Evolutionary conservation across 305 asterid species (phyloP), one percentile per base, ranked within the genome.

Genomic region (Fraxinus xanthoxyloides): DNA sequence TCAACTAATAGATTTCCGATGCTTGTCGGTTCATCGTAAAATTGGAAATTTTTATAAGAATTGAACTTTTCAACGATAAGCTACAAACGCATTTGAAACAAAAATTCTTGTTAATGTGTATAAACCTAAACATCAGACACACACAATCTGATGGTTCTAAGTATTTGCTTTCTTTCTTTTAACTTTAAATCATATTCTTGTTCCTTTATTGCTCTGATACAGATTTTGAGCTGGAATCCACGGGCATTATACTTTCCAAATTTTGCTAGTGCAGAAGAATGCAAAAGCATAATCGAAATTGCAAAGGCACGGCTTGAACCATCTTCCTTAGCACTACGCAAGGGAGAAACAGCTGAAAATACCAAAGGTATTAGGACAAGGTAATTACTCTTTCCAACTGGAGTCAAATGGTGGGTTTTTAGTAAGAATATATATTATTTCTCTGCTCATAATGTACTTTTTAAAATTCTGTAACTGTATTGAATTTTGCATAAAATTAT

Each of bases 201-300:
- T 79, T 76, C 59, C 67, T 19, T 63, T 59, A 65, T 73, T 59
- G 81, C 56, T 73, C 54, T 9, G 83, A 2, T 81, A 82, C 85
- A 96, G 98, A 89, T 92, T 70, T 87, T 96, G 87, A 96, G 99
- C 92, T 90, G 97, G 99, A 88, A 77, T 48, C 99, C 99, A 12
- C 90, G 98, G 43, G 90, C 97, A 38, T 59, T 93, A 21, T 91
- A 91, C 92, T 95, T 94, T 48, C 99, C 98, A 26, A 90, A 93
- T 83, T 96, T 96, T 78, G 98, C 98, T 59, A 91, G 92, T 81
- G 93, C 74, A 56, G 90, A 94, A 86, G 97, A 94, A 89, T 96
- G 99, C 77, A 76, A 90, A 85, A 82, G 86, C 87, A 82, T 94
- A 76, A 82, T 93, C 31, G 72, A 87, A 83, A 90, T 84, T 88